Base-by-base conservation (phyloP, 164 flowering plant species). In the Vitis cinerea region DNA sequence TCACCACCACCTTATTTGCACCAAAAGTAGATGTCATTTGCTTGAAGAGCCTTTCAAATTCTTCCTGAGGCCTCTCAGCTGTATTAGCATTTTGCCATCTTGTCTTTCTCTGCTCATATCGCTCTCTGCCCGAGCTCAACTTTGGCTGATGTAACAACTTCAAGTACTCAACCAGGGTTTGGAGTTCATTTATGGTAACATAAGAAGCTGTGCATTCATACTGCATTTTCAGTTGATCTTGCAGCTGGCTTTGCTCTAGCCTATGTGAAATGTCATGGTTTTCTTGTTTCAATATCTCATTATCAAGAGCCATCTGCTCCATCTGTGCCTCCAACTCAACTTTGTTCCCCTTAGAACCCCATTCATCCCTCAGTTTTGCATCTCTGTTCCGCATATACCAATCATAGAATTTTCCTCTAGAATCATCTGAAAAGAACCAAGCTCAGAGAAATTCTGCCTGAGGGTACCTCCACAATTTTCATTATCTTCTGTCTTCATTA, bases 91-190 rank as follows among this genome's bases (percentile, higher is more conserved):
- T 95, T 61, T 82, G 86, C 88, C 78, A 79, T 77, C 84, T 83
- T 47, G 81, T 87, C 75, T 80, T 84, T 74, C 87, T 95, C 98
- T 57, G 97, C 99, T 77, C 31, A 78, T 75, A 93, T 89, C 27
- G 97, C 97, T 83, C 92, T 85, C 61, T 91, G 85, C 77, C 91
- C 98, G 81, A 89, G 97, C 87, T 93, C 91, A 44, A 93, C 86
- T 84, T 88, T 95, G 51, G 83, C 85, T 56, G 47, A 66, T 2
- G 80, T 80, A 16, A 90, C 64, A 59, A 75, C 81, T 56, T 87
- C 95, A 58, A 95, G 75, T 29, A 66, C 74, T 82, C 84, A 66
- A 87, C 78, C 51, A 83, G 86, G 51, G 60, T 54, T 79, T 87
- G 88, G 16, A 85, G 88, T 69, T 88, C 91, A 71, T 67, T 60